Conservation (phyloP, 2,329 filamentous ascomycete genomes). For the Fusarium sp. region DNA sequence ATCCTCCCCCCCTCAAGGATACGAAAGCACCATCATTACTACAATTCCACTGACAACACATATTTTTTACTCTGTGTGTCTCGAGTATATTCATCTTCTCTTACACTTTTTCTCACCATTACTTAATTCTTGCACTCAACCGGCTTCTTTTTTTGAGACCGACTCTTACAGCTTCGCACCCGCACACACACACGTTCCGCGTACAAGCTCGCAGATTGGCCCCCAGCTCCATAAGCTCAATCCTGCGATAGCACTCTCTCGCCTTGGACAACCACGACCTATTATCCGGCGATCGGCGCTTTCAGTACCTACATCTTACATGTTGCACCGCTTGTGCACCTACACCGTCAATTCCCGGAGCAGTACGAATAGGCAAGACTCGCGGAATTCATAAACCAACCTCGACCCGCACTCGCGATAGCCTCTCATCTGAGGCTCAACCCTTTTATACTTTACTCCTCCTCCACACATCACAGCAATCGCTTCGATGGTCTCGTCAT, state of each 20-base stretch:
- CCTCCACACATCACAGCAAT: slow-evolving; percentile 27
- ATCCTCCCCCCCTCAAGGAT: slow-evolving; percentile 16
- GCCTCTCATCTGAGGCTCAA: slow-evolving; percentile 20
- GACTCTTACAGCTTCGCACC: slow-evolving; percentile 35
- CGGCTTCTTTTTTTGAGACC: slow-evolving; percentile 10
- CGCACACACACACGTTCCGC: slow-evolving; percentile 45
- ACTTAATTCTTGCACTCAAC: neutral
- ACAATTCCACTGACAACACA: slow-evolving; percentile 23
- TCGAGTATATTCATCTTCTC: slow-evolving; percentile 29
- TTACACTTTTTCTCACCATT: slow-evolving; percentile 13
- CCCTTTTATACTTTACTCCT: neutral
- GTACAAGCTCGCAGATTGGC: slow-evolving; percentile 43
- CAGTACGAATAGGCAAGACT: neutral
- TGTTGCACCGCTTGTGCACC: slow-evolving; percentile 8
- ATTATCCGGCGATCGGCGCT: slow-evolving; percentile 30
- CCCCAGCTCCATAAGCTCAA: slow-evolving; percentile 15
- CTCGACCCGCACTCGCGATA: slow-evolving; percentile 26
- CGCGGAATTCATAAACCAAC: slow-evolving; percentile 1
- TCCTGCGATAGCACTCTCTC: slow-evolving; percentile 9
- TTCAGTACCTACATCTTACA: slow-evolving; percentile 36
- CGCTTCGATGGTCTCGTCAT: slow-evolving; percentile 55
- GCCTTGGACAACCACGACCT: slow-evolving; percentile 31
- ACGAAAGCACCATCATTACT: slow-evolving; percentile 34
- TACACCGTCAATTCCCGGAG: slow-evolving; percentile 23
- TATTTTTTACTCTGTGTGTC: slow-evolving; percentile 8